Base-by-base conservation (phyloP, 1,284 basidiomycete species). In the Flammula alnicola region DNA sequence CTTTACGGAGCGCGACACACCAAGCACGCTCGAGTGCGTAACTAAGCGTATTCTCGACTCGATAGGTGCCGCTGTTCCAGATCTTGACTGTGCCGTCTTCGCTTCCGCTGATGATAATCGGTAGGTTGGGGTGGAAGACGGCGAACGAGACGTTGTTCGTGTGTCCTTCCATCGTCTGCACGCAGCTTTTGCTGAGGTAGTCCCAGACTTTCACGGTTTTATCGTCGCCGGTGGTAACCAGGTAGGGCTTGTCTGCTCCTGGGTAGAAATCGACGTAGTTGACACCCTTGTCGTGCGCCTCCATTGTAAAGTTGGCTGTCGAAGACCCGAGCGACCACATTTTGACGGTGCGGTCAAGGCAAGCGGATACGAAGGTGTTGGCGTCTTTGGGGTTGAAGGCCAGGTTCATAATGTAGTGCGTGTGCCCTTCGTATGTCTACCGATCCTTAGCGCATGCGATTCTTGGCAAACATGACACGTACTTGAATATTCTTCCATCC, bases 211-310 rank as follows among this genome's bases (percentile, higher is more conserved):
- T 98, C 74, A 99, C 89, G 57, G 88, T 93, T 71, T 95, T 91
- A 78, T 99, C 97, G 70, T 99, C 97, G 49, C 95, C 95, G 1
- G 92, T 93, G 8, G 97, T 99, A 36, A 98, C 88, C 47, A 99
- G 81, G 70, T 99, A 99, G 0, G 97, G 97, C 68, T 93, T 95
- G 73, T 99, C 97, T 5, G 94, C 87, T 44, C 96, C 97, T 22
- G 95, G 95, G 65, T 98, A 99, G 76, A 98, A 99, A 65, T 98
- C 95, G 65, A 99, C 96, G 61, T 94, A 99, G 76, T 99, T 99
- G 67, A 98, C 96, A 33, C 97, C 97, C 75, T 98, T 98, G 65
- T 98, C 97, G 72, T 99, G 96, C 0, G 96, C 96, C 53, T 99
- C 96, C 79, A 99, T 88, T 29, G 94, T 95, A 67, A 96, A 98